These are phyloP conservation scores for Clonostachys rhizophaga DNA, from an alignment of 2,329 filamentous ascomycete species.

Conservation along the genomic window DNA sequence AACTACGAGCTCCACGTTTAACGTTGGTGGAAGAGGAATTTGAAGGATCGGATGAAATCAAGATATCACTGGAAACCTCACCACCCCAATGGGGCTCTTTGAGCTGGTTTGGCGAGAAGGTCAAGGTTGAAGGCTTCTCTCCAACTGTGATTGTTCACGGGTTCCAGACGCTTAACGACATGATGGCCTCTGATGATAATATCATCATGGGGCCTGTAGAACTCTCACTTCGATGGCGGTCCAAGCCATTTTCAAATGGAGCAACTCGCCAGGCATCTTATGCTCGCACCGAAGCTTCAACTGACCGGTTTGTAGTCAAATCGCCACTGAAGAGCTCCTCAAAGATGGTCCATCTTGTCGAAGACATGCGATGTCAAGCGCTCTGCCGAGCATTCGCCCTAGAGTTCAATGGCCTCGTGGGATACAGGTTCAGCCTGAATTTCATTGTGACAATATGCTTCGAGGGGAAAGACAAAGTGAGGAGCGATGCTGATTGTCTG, in stretches of 20 bases:
- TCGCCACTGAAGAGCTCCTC: conserved; percentile 16
- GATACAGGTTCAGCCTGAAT: conserved; percentile 16
- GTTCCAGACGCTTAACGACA: conserved; percentile 21
- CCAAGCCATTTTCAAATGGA: conserved; percentile 22
- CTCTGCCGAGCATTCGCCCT: conserved; percentile 32
- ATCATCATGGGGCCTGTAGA: conserved; percentile 22
- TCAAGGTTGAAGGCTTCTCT: conserved; percentile 18
- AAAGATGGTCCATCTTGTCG: conserved; percentile 18
- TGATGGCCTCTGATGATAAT: conserved; percentile 26
- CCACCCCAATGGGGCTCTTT: conserved; percentile 15
- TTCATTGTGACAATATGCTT: conserved; percentile 24
- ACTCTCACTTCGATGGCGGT: conserved; percentile 21
- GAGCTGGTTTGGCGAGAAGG: conserved; percentile 19
- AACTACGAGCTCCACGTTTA: too few species aligned
- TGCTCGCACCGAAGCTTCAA: conserved; percentile 18
- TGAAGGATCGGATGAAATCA: neutral
- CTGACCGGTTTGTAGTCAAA: conserved; percentile 25
- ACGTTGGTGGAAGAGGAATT: neutral
- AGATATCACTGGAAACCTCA: conserved; percentile 8
- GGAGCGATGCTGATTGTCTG: conserved; percentile 9
- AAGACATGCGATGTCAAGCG: conserved; percentile 31
- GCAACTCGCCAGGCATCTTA: conserved; percentile 25
- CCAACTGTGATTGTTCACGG: conserved; percentile 17
- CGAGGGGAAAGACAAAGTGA: conserved; percentile 6
- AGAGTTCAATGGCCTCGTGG: conserved; percentile 27